Evolutionary conservation across 345 rosid species (phyloP).

Genomic region (Salix viminalis): DNA sequence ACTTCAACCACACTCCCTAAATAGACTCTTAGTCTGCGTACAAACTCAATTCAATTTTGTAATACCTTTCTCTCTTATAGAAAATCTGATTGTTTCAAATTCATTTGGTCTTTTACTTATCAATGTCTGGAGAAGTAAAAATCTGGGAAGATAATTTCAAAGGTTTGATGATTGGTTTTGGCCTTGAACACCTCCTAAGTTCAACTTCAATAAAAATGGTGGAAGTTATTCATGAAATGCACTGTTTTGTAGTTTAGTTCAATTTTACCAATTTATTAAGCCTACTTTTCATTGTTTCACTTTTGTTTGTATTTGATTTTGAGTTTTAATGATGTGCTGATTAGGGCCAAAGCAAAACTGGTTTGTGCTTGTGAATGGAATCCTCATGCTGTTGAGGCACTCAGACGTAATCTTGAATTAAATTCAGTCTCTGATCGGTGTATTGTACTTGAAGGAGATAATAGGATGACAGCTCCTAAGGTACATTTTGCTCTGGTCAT

Average conservation of each 20-base stretch:
- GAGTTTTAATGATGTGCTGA: slow-evolving; percentile 8
- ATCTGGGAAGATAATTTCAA: neutral
- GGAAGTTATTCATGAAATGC: neutral
- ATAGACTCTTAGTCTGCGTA: too few species aligned
- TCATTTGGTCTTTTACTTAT: neutral
- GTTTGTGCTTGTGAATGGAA: slow-evolving; percentile 98
- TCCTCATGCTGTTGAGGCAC: slow-evolving; percentile 81
- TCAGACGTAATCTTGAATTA: slow-evolving; percentile 54
- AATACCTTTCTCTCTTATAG: neutral
- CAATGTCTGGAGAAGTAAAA: neutral
- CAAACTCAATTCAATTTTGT: too few species aligned
- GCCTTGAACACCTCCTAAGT: neutral
- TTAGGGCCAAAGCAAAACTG: slow-evolving; percentile 77
- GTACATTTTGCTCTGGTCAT: slow-evolving; percentile 30
- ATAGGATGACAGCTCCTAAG: slow-evolving; percentile 64
- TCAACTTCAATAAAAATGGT: neutral
- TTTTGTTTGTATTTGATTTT: neutral
- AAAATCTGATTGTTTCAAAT: neutral
- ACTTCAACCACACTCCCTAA: too few species aligned
- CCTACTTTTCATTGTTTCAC: neutral
- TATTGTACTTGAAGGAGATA: slow-evolving; percentile 82
- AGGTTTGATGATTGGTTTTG: neutral
- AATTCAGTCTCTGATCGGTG: slow-evolving; percentile 77
- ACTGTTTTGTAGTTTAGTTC: neutral
- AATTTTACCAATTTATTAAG: neutral